Percentiles rank a stretch among this genome's conserved stretches.
These are phyloP conservation scores for Aspergillus tanneri DNA, from an alignment of 2,329 filamentous ascomycete species.

Conservation along the genomic window DNA sequence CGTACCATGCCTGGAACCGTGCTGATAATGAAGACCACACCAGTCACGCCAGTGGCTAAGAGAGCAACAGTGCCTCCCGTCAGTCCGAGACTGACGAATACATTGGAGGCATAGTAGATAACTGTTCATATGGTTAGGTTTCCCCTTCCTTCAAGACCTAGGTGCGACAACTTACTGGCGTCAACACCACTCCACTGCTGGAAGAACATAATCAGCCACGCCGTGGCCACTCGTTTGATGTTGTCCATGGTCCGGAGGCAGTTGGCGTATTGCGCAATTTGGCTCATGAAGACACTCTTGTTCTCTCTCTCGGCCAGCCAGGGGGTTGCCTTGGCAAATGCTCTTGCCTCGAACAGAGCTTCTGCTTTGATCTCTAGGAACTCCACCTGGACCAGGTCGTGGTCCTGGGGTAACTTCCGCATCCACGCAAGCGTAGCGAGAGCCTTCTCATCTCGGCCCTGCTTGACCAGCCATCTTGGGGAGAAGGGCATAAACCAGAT, in stretches of 20 bases:
- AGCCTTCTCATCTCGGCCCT: slow-evolving; percentile 48
- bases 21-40: slow-evolving; percentile 33
- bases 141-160: background rate
- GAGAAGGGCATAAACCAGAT: slow-evolving; percentile 55
- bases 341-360: slow-evolving; percentile 44
- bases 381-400: slow-evolving; percentile 44
- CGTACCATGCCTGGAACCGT: slow-evolving; percentile 34
- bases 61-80: slow-evolving; percentile 34
- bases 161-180: slow-evolving; percentile 27
- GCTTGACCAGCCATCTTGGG: slow-evolving; percentile 53
- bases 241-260: slow-evolving; percentile 52
- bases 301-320: slow-evolving; percentile 34
- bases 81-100: slow-evolving; percentile 38
- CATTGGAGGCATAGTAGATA: slow-evolving; percentile 45
- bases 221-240: slow-evolving; percentile 49
- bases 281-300: slow-evolving; percentile 44
- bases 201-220: slow-evolving; percentile 51
- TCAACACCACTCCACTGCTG: slow-evolving; percentile 50
- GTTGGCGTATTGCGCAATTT: slow-evolving; percentile 54
- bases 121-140: slow-evolving; percentile 18
- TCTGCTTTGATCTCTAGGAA: slow-evolving; percentile 51
- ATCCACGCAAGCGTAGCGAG: slow-evolving; percentile 27
- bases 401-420: slow-evolving; percentile 33
- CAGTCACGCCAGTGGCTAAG: slow-evolving; percentile 37
- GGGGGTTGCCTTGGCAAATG: slow-evolving; percentile 48